Evolutionary conservation across 1,284 basidiomycete genomes (phyloP).

Genomic region (Porodaedalea pini): DNA sequence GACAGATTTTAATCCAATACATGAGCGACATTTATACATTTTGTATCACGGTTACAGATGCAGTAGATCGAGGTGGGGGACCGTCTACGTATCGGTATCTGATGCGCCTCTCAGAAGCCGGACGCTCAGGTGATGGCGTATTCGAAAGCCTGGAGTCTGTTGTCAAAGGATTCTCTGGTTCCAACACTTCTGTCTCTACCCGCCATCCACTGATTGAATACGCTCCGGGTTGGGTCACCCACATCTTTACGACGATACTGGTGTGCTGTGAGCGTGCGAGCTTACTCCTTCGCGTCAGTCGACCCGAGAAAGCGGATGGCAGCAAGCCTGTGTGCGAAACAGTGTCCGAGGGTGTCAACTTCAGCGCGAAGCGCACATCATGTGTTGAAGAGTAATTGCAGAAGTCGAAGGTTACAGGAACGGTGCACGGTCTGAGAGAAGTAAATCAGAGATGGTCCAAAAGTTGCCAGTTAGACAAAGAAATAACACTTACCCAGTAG

Average conservation of each 20-base stretch:
- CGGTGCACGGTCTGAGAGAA: conserved; percentile 49
- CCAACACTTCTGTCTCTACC: conserved; percentile 56
- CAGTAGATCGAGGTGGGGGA: background rate
- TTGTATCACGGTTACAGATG: conserved; percentile 14
- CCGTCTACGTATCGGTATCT: conserved; percentile 14
- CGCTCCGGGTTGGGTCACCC: conserved; percentile 59
- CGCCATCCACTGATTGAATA: conserved; percentile 63
- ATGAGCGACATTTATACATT: conserved; percentile 2
- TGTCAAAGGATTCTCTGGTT: background rate
- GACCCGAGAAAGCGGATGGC: conserved; percentile 55
- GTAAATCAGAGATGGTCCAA: conserved; percentile 1
- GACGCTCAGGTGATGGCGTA: background rate
- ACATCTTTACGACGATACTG: conserved; percentile 47
- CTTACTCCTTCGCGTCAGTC: conserved; percentile 53
- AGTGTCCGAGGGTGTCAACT: conserved; percentile 1
- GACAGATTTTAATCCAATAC: background rate
- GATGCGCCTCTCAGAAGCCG: background rate
- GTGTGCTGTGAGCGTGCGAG: conserved; percentile 47
- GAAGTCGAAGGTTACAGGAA: conserved; percentile 55
- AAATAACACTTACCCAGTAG: conserved; percentile 50
- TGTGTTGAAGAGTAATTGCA: conserved; percentile 69
- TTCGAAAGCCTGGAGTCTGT: background rate
- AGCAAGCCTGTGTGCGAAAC: conserved; percentile 27
- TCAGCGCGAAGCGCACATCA: conserved; percentile 42
- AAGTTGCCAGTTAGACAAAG: background rate